Base-by-base conservation (phyloP, 2,329 filamentous ascomycete genomes). In the Magnaporthiopsis incrustans region DNA sequence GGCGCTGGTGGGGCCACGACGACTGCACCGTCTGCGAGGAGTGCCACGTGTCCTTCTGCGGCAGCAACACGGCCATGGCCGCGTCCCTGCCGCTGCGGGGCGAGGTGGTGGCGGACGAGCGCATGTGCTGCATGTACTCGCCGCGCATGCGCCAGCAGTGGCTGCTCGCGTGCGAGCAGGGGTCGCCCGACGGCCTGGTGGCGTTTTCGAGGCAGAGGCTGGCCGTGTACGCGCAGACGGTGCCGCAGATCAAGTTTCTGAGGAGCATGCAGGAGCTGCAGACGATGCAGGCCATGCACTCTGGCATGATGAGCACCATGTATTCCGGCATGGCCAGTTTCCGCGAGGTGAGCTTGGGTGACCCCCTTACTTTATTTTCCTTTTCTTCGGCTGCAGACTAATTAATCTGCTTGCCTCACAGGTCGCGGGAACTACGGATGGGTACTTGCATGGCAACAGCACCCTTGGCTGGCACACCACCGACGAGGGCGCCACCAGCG, bases 161-260 rank as follows among this genome's bases (percentile, higher is more conserved):
- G 30, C 68, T 79, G 7, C 66, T 73, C 6, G 69, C 67, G 22
- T 78, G 76, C 76, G 70, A 75, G n/a, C 10, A 30, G 25, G 57
- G 57, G 4, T 5, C 15, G 6, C 57, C 11, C 7, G 57, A 58
- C 4, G 25, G 25, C 3, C 26, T 58, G 27, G 57, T 32, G 12
- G 26, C 25, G 25, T 30, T 30, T 11, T 58, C 57, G 25, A 26
- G 57, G 25, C 57, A 32, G 57, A 30, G 57, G 57, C 57, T 58
- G 57, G 57, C 25, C 1, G 57, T 58, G 7, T 58, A 58, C 57
- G 27, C 27, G 57, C 25, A 58, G 57, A 58, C 57, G 57, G 26
- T 58, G 12, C 57, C 57, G 25, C 57, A 32, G 57, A 58, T 58
- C 25, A 32, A 4, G 26, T 58, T 30, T 12, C 26, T 58, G 57